These are phyloP conservation scores for Hydnum rufescens DNA, from an alignment of 768 basidiomycete species.

Conservation along the genomic window DNA sequence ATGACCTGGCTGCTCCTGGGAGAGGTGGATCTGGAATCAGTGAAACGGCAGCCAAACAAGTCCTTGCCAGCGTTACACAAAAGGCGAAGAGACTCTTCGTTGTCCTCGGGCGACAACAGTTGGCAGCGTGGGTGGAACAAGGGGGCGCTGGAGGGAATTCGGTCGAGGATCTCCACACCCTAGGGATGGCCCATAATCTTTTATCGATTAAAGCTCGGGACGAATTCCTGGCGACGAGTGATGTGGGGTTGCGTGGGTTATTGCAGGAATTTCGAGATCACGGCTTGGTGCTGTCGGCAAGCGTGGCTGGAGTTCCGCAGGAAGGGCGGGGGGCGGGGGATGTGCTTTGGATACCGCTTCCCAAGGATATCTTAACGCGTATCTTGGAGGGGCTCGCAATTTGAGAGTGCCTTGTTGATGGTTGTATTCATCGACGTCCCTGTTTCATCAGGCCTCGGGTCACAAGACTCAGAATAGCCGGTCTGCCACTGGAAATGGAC, in stretches of 20 bases:
- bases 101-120: conserved; percentile 47
- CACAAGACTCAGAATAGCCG: no score
- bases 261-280: conserved; percentile 88
- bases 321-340: conserved; percentile 28
- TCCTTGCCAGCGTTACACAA: conserved; percentile 70
- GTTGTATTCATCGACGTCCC: neutral
- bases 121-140: conserved; percentile 34
- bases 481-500: neutral
- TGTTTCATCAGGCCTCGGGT: no score
- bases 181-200: conserved; percentile 41
- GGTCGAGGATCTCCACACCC: conserved; percentile 24
- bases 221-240: conserved; percentile 76
- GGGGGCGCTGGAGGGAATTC: conserved; percentile 10
- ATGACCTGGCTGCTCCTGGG: conserved; percentile 2
- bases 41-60: conserved; percentile 58
- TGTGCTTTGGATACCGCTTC: conserved; percentile 71
- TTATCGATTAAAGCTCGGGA: conserved; percentile 59
- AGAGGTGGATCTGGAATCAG: conserved; percentile 25
- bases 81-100: conserved; percentile 71
- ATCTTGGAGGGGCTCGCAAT: neutral
- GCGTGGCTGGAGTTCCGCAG: conserved; percentile 12
- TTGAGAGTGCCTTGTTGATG: neutral
- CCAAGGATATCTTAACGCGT: conserved; percentile 43
- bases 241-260: conserved; percentile 61
- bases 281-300: conserved; percentile 41